Base-by-base conservation (phyloP, 768 basidiomycete genomes). In the Pleurotus djamor region DNA sequence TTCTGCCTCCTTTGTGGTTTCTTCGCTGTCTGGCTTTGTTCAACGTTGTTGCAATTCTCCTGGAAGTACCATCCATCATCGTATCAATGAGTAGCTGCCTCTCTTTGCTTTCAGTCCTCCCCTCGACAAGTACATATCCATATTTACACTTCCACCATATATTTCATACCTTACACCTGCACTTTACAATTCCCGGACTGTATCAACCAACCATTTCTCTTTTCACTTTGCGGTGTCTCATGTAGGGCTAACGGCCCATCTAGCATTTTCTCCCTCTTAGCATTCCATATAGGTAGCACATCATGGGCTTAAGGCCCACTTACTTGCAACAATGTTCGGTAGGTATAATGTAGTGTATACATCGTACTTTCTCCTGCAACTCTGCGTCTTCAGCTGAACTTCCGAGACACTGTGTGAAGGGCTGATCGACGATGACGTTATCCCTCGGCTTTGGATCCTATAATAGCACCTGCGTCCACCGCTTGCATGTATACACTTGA, bases 221-320 rank as follows among this genome's bases (percentile, higher is more conserved):
- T 44, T 32, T 56, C 54, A 37, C 41, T 56, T 56, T 56, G 54
- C 54, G 44, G 38, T 44, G 36, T 44, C 21, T 44, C 45, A 47
- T 47, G 45, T 56, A 43, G 54, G 54, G 54, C 54, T 56, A 14
- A 56, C 41, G 54, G 54, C 54, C 41, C 54, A 56, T 32, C 54
- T 34, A 21, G 54, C 54, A 56, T 56, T 44, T 56, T 50, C 33
- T 44, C 14, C 35, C 13, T 37, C 16, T 28, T 41, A 17, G 45
- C 13, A 47, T 47, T 47, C 21, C 21, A 43, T 47, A 14, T 43
- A 37, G 36, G 52, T 43, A 56, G 54, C 41, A 44, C 38, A 28
- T 38, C 12, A 36, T 37, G 38, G 54, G 54, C 54, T 56, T 32
- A 56, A 56, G 54, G 54, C 54, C 54, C 8, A n/a, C 33, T 21